Evolutionary conservation across 495 filamentous ascomycete genomes (phyloP), one percentile per base, ranked within the genome.

Genomic region (Penicillium argentinense): DNA sequence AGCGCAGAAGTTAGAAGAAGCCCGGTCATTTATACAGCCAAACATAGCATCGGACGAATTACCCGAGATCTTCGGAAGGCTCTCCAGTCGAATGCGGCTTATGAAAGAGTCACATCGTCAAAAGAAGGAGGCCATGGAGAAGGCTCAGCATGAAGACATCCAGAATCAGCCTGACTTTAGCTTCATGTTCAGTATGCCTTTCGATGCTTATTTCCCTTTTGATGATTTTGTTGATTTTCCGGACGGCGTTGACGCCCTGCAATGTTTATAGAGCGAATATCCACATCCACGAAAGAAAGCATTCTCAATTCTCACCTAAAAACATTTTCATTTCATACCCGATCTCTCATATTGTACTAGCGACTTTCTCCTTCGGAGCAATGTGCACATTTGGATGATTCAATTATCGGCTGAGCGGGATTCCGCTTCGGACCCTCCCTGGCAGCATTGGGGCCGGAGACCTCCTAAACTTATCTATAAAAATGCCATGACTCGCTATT

Each of bases 71-170:
- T 52, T 48, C 39, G 33, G 33, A n/a, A 49, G 44, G 38, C 23
- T 59, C n/a, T 1, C 3, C 0, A 16, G 28, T 1, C 33, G 56
- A 42, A 41, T 51, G 22, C 11, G 46, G 3, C 8, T 56, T 14
- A 49, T 63, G 19, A 63, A 57, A 39, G 44, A 44, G 9, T 23
- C 44, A 18, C 56, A 63, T 46, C 52, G 24, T 2, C 36, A 36
- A 11, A 54, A 50, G 14, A 29, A 42, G 13, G 43, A 51, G 0
- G 53, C 49, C 2, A 28, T 42, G 24, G 47, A 51, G 9, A 40
- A 34, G 14, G 24, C 37, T 8, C 39, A 42, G 7, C 6, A 16
- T 1, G 28, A 46, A 11, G 29, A 37, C 4, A 13, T 16, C 21
- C 27, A 36, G 13, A 28, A 38, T 19, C 26, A 25, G 3, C 24